phyloP scores from a whole-genome alignment of 2,329 filamentous ascomycete genomes.

The Emergomyces africanus region DNA sequence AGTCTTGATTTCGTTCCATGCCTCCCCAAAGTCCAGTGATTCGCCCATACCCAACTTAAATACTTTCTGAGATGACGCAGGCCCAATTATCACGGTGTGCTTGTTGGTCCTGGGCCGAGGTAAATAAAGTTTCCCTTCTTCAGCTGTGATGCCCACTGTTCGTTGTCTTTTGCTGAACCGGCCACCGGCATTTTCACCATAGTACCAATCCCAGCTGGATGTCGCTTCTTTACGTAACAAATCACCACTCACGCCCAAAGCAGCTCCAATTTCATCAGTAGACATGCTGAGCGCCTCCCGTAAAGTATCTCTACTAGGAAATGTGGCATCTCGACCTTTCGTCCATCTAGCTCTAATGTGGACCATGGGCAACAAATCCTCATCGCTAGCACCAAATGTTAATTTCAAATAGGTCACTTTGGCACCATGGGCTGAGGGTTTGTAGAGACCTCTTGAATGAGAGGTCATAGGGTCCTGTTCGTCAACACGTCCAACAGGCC shows the following conservation, averaged over 20 bases:
- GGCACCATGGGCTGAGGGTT: constrained; percentile 22
- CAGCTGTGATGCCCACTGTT: constrained; percentile 20
- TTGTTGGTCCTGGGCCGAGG: constrained; percentile 18
- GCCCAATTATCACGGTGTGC: constrained; percentile 40
- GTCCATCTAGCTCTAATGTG: constrained; percentile 40
- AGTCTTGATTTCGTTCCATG: constrained; percentile 22
- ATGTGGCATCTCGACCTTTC: constrained; percentile 32
- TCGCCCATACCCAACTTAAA: constrained; percentile 31
- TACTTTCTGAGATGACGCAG: constrained; percentile 31
- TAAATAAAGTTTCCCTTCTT: constrained; percentile 33
- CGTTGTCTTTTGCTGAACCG: constrained; percentile 33
- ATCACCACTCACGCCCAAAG: constrained; percentile 32
- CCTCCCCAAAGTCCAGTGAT: constrained; percentile 33
- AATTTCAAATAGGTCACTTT: constrained; percentile 36
- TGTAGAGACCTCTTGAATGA: constrained; percentile 27
- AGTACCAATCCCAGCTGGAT: constrained; percentile 42
- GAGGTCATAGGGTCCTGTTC: constrained; percentile 14
- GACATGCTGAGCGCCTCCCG: constrained; percentile 16
- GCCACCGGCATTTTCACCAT: constrained; percentile 26
- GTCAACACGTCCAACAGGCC: constrained; percentile 11
- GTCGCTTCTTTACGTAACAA: constrained; percentile 34
- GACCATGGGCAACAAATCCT: constrained; percentile 37
- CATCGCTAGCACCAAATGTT: constrained; percentile 38
- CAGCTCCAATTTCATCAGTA: constrained; percentile 28
- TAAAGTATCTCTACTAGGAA: constrained; percentile 36